These are phyloP conservation scores for Obelidium mucronatum DNA, from an alignment of 192 early-diverging fungal genomes.

Conservation along the genomic window DNA sequence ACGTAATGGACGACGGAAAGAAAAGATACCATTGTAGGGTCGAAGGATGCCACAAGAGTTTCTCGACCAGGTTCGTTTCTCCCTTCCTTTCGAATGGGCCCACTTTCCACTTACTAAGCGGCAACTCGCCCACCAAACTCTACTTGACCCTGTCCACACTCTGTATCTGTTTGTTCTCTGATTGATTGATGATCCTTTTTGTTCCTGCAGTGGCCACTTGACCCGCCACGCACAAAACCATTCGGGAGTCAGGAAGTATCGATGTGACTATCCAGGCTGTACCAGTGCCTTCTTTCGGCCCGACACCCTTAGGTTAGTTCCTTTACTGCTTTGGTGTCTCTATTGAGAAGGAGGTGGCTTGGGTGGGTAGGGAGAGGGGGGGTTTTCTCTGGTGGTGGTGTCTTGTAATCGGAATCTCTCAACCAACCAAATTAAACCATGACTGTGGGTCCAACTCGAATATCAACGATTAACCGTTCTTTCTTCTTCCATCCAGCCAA, in stretches of 20 bases:
- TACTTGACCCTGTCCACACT: too few relatives aligned
- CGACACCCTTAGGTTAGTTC: constrained; percentile 8
- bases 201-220: constrained; percentile 6
- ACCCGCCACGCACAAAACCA: constrained; percentile 20
- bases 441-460: background rate
- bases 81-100: too few relatives aligned
- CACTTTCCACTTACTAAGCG: too few relatives aligned
- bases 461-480: background rate
- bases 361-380: too few relatives aligned
- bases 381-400: too few relatives aligned
- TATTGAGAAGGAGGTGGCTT: too few relatives aligned
- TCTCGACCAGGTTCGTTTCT: background rate
- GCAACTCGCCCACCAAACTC: too few relatives aligned
- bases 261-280: constrained; percentile 14
- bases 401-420: too few relatives aligned
- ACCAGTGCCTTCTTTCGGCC: constrained; percentile 24
- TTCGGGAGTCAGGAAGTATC: constrained; percentile 1
- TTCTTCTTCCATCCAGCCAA: background rate
- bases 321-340: too few relatives aligned
- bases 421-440: too few relatives aligned
- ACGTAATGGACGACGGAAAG: background rate
- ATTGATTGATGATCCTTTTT: background rate
- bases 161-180: background rate
- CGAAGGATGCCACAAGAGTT: constrained; percentile 12
- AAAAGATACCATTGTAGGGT: background rate